Evolutionary conservation across 2,329 filamentous ascomycete species (phyloP).

Genomic region (Phoma herbarum): DNA sequence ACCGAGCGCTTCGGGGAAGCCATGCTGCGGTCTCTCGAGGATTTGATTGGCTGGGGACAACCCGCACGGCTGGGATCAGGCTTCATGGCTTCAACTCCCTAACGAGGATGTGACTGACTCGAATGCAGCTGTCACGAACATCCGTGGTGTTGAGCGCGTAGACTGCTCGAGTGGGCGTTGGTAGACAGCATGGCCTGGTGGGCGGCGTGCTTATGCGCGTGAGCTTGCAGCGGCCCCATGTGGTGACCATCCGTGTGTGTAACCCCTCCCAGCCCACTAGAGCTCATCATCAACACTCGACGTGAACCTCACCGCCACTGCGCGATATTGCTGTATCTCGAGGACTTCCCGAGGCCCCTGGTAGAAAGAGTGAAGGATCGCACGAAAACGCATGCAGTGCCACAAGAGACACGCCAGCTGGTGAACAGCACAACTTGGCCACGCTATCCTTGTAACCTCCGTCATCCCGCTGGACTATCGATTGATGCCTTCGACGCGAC

Average conservation of each 20-base stretch:
- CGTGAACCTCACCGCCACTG: constrained; percentile 18
- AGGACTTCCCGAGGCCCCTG: neutral
- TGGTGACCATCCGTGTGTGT: constrained; percentile 5
- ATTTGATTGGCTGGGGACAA: constrained; percentile 27
- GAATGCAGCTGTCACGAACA: constrained; percentile 2
- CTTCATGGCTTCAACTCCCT: constrained; percentile 23
- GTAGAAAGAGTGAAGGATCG: constrained; percentile 1
- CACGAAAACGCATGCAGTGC: constrained; percentile 23
- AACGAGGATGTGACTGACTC: constrained; percentile 38
- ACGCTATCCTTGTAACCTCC: constrained; percentile 28
- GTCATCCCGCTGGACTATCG: constrained; percentile 37
- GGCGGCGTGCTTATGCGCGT: constrained; percentile 21
- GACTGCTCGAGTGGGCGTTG: constrained; percentile 9
- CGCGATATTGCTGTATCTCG: constrained; percentile 10
- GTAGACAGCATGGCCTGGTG: constrained; percentile 8
- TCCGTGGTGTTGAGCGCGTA: constrained; percentile 20
- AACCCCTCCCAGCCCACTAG: constrained; percentile 9
- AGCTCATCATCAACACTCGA: constrained; percentile 12
- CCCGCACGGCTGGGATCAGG: constrained; percentile 41
- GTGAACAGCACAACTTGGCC: constrained; percentile 24
- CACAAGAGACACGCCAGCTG: constrained; percentile 18
- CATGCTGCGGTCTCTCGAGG: constrained; percentile 15
- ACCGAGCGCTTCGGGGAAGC: constrained; percentile 25
- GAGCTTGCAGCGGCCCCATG: constrained; percentile 19
- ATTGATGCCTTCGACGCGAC: constrained; percentile 22